These are phyloP conservation scores for Pyrus pyrifolia DNA, from an alignment of 306 rosid genomes.

Conservation along the genomic window DNA sequence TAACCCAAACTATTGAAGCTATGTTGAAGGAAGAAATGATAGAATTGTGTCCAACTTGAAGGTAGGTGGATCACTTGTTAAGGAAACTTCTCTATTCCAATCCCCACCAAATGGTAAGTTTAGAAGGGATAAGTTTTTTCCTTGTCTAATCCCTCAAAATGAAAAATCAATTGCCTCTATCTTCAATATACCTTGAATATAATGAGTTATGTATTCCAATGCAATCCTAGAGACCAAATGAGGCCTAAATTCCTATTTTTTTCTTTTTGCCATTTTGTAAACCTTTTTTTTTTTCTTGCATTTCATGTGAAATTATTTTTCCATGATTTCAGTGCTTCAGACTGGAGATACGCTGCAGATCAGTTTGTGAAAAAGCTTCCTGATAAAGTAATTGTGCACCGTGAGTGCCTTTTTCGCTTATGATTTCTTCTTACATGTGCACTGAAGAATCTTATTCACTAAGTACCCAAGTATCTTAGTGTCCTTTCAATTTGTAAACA, in stretches of 20 bases:
- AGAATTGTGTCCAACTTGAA: no score
- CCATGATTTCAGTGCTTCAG: constrained; percentile 57
- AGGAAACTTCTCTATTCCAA: no score
- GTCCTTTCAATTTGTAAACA: not conserved
- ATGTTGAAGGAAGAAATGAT: no score
- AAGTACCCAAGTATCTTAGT: not conserved
- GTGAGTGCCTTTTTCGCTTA: constrained; percentile 42
- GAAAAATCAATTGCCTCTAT: no score
- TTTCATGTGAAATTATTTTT: constrained; percentile 2
- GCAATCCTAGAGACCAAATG: no score
- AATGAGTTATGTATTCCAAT: no score
- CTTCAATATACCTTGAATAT: no score
- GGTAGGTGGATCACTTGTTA: no score
- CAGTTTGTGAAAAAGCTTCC: constrained; percentile 73
- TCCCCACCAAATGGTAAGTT: no score
- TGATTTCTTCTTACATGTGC: not conserved
- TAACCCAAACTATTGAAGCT: no score
- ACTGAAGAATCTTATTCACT: constrained; percentile 1
- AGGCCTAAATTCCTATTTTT: not conserved
- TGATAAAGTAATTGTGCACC: constrained; percentile 76
- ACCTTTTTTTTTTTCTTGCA: not conserved
- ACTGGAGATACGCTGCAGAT: constrained; percentile 79
- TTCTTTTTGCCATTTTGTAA: not conserved
- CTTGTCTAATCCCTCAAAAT: no score
- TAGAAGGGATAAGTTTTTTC: no score